A percentile compares a stretch with the other conserved stretches of the same genome.
Evolutionary conservation across 257 asterid species (phyloP).

Genomic region (Osmanthus fragrans): DNA sequence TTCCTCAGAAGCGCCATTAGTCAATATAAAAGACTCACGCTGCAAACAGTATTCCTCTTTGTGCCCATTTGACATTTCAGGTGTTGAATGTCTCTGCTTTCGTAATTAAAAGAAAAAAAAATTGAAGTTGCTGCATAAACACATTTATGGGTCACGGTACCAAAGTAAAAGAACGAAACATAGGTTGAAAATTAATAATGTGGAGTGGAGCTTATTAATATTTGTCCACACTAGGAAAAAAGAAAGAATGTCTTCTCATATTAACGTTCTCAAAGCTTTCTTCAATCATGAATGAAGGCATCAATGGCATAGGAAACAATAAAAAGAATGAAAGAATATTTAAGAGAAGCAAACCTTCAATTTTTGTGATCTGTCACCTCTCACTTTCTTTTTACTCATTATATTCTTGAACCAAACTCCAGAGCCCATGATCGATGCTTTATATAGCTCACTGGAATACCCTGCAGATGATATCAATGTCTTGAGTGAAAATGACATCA

Average conservation of each 20-base stretch:
- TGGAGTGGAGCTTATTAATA: too few species aligned
- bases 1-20: conserved; percentile 34
- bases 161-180: background rate
- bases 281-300: background rate
- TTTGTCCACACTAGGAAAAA: too few species aligned
- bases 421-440: conserved; percentile 58
- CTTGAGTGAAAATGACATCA: conserved; percentile 9
- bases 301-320: background rate
- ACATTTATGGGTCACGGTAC: background rate
- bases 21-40: conserved; percentile 28
- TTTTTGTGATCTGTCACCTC: conserved; percentile 46
- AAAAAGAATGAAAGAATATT: background rate
- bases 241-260: too few species aligned
- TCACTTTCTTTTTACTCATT: conserved; percentile 56
- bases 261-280: too few species aligned
- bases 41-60: conserved; percentile 29
- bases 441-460: conserved; percentile 19
- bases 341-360: conserved; percentile 42
- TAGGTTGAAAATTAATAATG: background rate
- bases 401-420: conserved; percentile 82
- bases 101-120: conserved; percentile 4
- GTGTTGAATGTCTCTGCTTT: conserved; percentile 51
- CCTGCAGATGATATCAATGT: conserved; percentile 32
- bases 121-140: conserved; percentile 10
- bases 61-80: conserved; percentile 39